Evolutionary conservation across 2,329 filamentous ascomycete genomes (phyloP).

Genomic region (Verticillium nonalfalfae): DNA sequence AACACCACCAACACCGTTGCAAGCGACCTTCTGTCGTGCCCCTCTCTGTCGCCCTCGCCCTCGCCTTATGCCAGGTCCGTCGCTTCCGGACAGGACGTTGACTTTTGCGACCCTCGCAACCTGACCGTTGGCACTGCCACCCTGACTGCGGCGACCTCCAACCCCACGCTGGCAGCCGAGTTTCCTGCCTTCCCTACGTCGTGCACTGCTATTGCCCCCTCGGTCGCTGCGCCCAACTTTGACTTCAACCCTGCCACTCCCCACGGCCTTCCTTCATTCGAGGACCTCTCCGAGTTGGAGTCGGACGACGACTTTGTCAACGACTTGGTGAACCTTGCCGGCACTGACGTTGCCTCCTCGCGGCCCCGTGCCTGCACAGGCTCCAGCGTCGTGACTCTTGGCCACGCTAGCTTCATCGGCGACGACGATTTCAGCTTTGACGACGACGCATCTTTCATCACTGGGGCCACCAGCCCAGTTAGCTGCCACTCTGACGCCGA

Average conservation of each 20-base stretch:
- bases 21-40: constrained; percentile 71
- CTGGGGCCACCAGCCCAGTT: constrained; percentile 57
- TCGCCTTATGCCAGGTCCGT: constrained; percentile 69
- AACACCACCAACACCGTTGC: constrained; percentile 38
- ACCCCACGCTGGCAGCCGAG: constrained; percentile 47
- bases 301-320: constrained; percentile 33
- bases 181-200: constrained; percentile 57
- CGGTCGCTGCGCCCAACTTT: constrained; percentile 32
- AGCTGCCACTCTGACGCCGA: constrained; percentile 44
- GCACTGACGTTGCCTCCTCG: constrained; percentile 53
- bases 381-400: constrained; percentile 60
- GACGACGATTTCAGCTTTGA: constrained; percentile 73
- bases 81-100: constrained; percentile 64
- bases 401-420: constrained; percentile 72
- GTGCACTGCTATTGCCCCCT: constrained; percentile 41
- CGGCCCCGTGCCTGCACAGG: constrained; percentile 63
- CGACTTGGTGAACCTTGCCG: constrained; percentile 15
- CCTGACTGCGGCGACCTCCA: constrained; percentile 30
- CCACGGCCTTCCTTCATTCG: constrained; percentile 65
- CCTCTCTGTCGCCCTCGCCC: constrained; percentile 82
- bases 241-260: constrained; percentile 44
- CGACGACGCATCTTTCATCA: constrained; percentile 55
- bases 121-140: constrained; percentile 58
- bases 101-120: constrained; percentile 89
- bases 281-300: constrained; percentile 84